phyloP scores from a whole-genome alignment of 805 yeast genomes.

The Suhomyces pyralidae region DNA sequence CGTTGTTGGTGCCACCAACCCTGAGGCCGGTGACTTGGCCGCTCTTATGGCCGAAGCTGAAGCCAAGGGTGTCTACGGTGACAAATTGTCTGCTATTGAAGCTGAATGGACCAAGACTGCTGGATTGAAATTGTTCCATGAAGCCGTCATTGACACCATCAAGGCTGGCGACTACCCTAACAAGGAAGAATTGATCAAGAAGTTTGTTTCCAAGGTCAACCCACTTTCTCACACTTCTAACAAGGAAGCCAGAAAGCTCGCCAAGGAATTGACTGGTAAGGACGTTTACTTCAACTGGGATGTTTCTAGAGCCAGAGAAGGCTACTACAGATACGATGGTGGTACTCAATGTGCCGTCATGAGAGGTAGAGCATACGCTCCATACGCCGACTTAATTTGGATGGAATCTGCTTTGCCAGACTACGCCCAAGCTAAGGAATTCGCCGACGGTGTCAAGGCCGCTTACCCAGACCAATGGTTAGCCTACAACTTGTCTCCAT shows the following conservation, averaged over 20 bases:
- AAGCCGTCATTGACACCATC: slow-evolving; percentile 86
- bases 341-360: slow-evolving; percentile 97
- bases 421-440: slow-evolving; percentile 88
- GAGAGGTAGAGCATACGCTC: slow-evolving; percentile 94
- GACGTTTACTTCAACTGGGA: slow-evolving; percentile 94
- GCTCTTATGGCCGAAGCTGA: slow-evolving; percentile 83
- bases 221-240: slow-evolving; percentile 76
- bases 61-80: slow-evolving; percentile 66
- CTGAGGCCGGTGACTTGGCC: slow-evolving; percentile 68
- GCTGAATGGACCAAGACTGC: slow-evolving; percentile 79
- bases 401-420: slow-evolving; percentile 97
- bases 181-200: slow-evolving; percentile 58
- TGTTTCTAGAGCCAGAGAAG: slow-evolving; percentile 90
- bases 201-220: slow-evolving; percentile 65
- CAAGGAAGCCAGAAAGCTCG: slow-evolving; percentile 75
- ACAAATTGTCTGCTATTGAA: slow-evolving; percentile 68
- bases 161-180: slow-evolving; percentile 55
- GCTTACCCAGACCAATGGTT: slow-evolving; percentile 89
- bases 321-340: slow-evolving; percentile 92
- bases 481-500: slow-evolving; percentile 94
- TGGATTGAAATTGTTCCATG: slow-evolving; percentile 82
- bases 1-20: slow-evolving; percentile 87
- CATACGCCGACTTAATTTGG: slow-evolving; percentile 95
- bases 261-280: slow-evolving; percentile 71
- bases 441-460: slow-evolving; percentile 85